These are phyloP conservation scores for Batkoa obscura DNA, from an alignment of 371 early-diverging fungal species.

Conservation along the genomic window DNA sequence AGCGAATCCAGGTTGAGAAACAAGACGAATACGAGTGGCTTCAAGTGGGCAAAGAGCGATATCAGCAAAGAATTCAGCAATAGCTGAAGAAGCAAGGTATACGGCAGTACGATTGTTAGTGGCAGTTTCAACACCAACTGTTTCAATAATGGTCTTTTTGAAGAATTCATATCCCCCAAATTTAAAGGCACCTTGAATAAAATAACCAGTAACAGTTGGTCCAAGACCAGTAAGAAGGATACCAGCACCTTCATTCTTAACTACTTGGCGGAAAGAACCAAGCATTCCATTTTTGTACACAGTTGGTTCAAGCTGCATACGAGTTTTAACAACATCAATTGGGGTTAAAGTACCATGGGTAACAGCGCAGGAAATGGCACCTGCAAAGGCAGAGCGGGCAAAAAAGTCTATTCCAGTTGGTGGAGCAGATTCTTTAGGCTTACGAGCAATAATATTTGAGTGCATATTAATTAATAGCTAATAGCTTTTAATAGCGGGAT, in stretches of 20 bases:
- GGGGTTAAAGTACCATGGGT: constrained; percentile 44
- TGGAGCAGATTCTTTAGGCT: constrained; percentile 22
- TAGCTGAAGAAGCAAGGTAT: constrained; percentile 62
- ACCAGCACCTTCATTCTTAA: constrained; percentile 62
- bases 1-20: constrained; percentile 53
- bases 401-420: constrained; percentile 42
- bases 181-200: constrained; percentile 79
- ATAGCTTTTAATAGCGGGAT: too few species aligned
- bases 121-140: constrained; percentile 55
- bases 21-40: constrained; percentile 59
- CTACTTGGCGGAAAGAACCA: constrained; percentile 69
- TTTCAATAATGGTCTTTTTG: constrained; percentile 57
- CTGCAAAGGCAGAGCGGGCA: constrained; percentile 52
- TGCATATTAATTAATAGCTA: constrained; percentile 8
- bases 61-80: constrained; percentile 87
- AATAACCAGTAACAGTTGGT: constrained; percentile 51
- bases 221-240: constrained; percentile 69
- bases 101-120: constrained; percentile 62
- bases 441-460: constrained; percentile 18
- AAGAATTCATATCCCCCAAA: constrained; percentile 81
- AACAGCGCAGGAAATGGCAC: constrained; percentile 48
- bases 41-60: constrained; percentile 65
- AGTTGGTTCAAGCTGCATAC: constrained; percentile 41
- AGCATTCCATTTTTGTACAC: constrained; percentile 37
- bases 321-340: constrained; percentile 26